These are phyloP conservation scores for Colletotrichum liriopes DNA, from an alignment of 2,329 filamentous ascomycete species.

Conservation along the genomic window DNA sequence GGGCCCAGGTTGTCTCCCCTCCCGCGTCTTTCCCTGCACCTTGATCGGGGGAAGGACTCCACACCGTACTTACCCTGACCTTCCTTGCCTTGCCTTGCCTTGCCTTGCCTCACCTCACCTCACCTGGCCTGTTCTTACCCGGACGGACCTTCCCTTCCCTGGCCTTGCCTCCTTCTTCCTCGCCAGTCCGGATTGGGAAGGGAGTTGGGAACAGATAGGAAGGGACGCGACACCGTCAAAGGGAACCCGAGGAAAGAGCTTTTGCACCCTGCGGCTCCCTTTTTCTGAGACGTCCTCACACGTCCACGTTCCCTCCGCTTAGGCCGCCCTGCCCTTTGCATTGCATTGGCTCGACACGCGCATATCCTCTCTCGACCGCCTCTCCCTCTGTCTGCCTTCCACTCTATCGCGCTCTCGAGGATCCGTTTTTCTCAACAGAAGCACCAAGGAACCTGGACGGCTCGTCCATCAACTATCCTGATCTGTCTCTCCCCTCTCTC, in stretches of 20 bases:
- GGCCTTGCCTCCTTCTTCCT: not conserved
- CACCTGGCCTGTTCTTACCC: too few relatives aligned
- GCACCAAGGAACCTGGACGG: constrained; percentile 2
- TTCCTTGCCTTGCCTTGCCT: not conserved
- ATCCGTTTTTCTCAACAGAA: not conserved
- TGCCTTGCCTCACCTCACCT: not conserved
- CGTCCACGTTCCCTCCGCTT: constrained; percentile 37
- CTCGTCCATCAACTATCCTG: too few relatives aligned
- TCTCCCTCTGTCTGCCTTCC: not conserved
- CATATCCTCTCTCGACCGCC: not conserved
- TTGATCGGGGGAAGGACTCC: too few relatives aligned
- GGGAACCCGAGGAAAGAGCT: constrained; percentile 4
- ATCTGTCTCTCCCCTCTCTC: too few relatives aligned
- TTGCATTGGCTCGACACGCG: constrained; percentile 26
- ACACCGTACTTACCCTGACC: not conserved
- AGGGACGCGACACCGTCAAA: not conserved
- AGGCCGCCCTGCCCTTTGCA: constrained; percentile 16
- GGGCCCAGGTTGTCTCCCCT: not conserved
- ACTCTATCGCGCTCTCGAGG: not conserved
- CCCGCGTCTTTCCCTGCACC: not conserved
- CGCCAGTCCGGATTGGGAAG: not conserved
- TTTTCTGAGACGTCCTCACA: constrained; percentile 17
- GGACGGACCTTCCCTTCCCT: not conserved
- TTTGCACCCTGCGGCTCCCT: not conserved
- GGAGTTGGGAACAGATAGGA: not conserved